phyloP scores from a whole-genome alignment of 352 stramenopile genomes.

The Phytophthora fragariae region DNA sequence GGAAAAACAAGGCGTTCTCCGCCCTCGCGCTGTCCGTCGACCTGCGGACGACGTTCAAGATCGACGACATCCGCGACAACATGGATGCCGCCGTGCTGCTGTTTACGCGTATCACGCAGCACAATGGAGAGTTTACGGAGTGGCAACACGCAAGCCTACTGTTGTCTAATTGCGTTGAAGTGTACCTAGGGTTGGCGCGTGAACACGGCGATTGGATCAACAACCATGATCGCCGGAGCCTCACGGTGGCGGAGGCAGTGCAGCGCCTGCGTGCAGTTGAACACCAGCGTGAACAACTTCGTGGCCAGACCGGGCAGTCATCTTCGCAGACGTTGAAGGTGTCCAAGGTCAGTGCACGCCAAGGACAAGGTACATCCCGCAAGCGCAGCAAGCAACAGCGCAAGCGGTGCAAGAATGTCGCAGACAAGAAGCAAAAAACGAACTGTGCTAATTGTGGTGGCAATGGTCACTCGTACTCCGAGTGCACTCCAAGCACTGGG shows the following conservation, averaged over 20 bases:
- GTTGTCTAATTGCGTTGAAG: not conserved
- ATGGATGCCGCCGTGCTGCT: not conserved
- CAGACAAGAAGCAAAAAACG: not conserved
- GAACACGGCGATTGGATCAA: not conserved
- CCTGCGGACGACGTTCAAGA: not conserved
- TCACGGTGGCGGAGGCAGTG: too few relatives aligned
- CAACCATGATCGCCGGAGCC: too few relatives aligned
- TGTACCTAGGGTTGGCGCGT: not conserved
- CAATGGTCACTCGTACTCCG: not conserved
- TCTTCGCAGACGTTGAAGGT: too few relatives aligned
- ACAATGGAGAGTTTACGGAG: not conserved
- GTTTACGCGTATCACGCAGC: not conserved
- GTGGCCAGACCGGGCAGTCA: too few relatives aligned
- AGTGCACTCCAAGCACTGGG: not conserved
- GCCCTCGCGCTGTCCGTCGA: not conserved
- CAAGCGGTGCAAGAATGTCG: not conserved
- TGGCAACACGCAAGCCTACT: not conserved
- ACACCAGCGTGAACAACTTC: too few relatives aligned
- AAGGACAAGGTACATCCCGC: not conserved
- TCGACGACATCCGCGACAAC: not conserved
- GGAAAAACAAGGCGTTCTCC: slow-evolving; percentile 13
- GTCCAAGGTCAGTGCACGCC: too few relatives aligned
- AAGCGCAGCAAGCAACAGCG: not conserved
- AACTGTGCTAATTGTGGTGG: not conserved
- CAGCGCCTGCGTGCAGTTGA: too few relatives aligned